Conservation (phyloP, 2,329 filamentous ascomycete genomes). For the Paramyrothecium sp. region DNA sequence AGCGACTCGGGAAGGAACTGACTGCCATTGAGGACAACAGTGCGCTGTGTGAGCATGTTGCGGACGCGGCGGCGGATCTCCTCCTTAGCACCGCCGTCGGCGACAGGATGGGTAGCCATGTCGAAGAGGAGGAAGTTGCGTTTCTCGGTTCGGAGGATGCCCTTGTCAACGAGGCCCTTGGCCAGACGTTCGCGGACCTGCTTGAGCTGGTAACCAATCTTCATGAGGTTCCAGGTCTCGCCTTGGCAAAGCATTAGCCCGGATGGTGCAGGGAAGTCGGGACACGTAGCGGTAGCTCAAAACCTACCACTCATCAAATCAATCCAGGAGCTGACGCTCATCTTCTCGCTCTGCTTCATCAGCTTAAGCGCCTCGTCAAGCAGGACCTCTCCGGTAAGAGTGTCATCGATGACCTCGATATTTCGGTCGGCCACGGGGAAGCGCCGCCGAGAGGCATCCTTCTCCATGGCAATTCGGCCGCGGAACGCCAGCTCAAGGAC, state of each 20-base stretch:
- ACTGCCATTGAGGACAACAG: constrained; percentile 81
- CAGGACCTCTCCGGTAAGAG: constrained; percentile 92
- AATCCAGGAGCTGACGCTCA: constrained; percentile 99
- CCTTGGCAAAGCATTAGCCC: constrained; percentile 50
- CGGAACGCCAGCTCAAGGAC: constrained; percentile 96
- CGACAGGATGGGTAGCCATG: constrained; percentile 98
- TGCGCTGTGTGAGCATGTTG: constrained; percentile 89
- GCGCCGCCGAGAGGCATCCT: constrained; percentile 85
- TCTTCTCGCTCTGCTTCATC: constrained; percentile 99
- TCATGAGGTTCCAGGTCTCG: constrained; percentile 99
- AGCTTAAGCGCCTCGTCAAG: constrained; percentile 98
- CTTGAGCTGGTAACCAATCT: constrained; percentile 99
- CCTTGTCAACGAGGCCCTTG: constrained; percentile 97
- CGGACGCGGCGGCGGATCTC: constrained; percentile 92
- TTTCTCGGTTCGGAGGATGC: constrained; percentile 97
- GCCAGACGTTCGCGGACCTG: constrained; percentile 96
- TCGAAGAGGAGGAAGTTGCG: constrained; percentile 99
- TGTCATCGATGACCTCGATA: constrained; percentile 97
- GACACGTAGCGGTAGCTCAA: constrained; percentile 15
- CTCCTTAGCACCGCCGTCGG: constrained; percentile 94
- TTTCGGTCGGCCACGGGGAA: constrained; percentile 90
- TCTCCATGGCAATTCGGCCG: constrained; percentile 97
- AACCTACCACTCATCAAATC: constrained; percentile 91
- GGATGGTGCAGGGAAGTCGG: constrained; percentile 5
- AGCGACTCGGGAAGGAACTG: constrained; percentile 92